A percentile compares a stretch with the other conserved stretches of the same genome.
These are phyloP conservation scores for Pythium sukuiense DNA, from an alignment of 352 stramenopile genomes.

Conservation along the genomic window DNA sequence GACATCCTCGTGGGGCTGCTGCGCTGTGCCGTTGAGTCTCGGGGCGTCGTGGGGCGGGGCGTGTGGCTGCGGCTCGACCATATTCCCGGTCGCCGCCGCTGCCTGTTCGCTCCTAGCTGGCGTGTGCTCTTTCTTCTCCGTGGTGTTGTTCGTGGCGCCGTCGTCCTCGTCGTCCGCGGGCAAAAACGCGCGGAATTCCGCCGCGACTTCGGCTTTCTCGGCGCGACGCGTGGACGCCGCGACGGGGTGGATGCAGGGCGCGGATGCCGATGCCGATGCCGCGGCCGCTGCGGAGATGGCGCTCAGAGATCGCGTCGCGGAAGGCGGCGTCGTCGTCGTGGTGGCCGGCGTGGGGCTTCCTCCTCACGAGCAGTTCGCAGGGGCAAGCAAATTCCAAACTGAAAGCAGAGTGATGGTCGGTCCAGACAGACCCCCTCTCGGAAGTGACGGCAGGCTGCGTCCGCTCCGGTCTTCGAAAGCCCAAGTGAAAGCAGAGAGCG, in stretches of 20 bases:
- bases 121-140: neutral
- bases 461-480: constrained; percentile 26
- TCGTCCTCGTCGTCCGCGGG: constrained; percentile 16
- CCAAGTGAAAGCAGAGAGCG: constrained; percentile 25
- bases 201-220: constrained; percentile 5
- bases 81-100: constrained; percentile 7
- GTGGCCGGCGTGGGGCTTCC: neutral
- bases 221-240: constrained; percentile 18
- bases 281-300: neutral
- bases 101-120: neutral
- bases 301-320: constrained; percentile 8
- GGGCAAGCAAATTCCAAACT: constrained; percentile 34
- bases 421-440: constrained; percentile 6
- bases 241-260: constrained; percentile 26
- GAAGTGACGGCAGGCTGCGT: constrained; percentile 11
- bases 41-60: neutral
- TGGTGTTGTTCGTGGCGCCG: constrained; percentile 12
- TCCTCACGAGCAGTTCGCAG: constrained; percentile 14
- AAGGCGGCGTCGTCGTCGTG: constrained; percentile 11
- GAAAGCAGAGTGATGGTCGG: constrained; percentile 33
- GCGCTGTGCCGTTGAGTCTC: neutral
- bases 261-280: neutral
- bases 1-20: neutral
- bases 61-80: constrained; percentile 23
- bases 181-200: constrained; percentile 19